These are phyloP conservation scores for Neolecta irregularis DNA, from an alignment of 1,139 yeast species.

Conservation along the genomic window DNA sequence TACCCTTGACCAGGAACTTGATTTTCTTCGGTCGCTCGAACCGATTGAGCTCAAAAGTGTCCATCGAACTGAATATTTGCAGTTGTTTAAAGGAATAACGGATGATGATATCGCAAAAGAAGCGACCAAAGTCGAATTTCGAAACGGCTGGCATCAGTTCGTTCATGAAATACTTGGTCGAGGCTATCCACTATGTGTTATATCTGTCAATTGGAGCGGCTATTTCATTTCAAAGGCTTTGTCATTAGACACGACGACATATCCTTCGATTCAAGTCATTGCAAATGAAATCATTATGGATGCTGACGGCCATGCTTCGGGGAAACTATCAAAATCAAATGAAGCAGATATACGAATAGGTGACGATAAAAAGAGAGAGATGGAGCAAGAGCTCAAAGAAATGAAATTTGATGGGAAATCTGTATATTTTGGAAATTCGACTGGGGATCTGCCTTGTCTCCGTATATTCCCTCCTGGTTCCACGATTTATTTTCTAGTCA, in stretches of 20 bases:
- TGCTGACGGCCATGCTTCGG: not conserved
- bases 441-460: too few relatives aligned
- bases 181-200: constrained; percentile 30
- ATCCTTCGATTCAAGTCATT: constrained; percentile 5
- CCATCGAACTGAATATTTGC: constrained; percentile 28
- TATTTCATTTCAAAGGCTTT: constrained; percentile 34
- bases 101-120: constrained; percentile 24
- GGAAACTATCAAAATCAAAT: not conserved
- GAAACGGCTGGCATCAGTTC: constrained; percentile 33
- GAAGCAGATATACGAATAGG: too few relatives aligned
- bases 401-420: too few relatives aligned
- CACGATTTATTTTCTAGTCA: too few relatives aligned
- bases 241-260: not conserved
- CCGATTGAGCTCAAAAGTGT: constrained; percentile 40
- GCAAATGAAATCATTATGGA: constrained; percentile 6
- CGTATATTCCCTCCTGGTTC: too few relatives aligned
- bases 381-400: too few relatives aligned
- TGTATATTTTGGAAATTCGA: too few relatives aligned
- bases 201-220: constrained; percentile 56
- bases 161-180: constrained; percentile 20
- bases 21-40: constrained; percentile 33
- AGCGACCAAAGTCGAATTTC: constrained; percentile 29
- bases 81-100: constrained; percentile 34
- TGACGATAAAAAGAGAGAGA: too few relatives aligned
- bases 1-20: constrained; percentile 28